Evolutionary conservation across 306 rosid genomes (phyloP), one percentile per base, ranked within the genome.

Genomic region (Sicyos baderoa): DNA sequence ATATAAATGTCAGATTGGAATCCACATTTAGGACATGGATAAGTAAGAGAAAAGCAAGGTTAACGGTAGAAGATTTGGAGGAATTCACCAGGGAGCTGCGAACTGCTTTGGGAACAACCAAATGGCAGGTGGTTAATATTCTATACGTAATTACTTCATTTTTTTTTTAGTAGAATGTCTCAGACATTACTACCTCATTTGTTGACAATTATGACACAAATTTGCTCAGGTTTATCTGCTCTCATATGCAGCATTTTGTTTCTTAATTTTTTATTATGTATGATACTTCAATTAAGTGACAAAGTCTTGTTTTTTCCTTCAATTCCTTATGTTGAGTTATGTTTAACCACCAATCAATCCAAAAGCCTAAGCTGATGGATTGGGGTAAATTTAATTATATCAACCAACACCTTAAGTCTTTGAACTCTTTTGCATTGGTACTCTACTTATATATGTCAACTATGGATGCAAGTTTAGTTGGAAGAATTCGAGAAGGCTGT

Each of bases 101-200:
- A 88, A 90, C 97, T 79, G 87, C 98, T 77, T 76, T 93, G 74
- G 98, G 97, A 54, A 89, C 97, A 21, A 96, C 98, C 9, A 93
- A 93, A 81, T 93, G 98, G 98, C 97, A 93, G 95, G 98, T 93
- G 73, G 25, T 80, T 75, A 16, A 4, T 45, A 27, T 47, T 44
- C 67, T 17, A 14, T 49, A 23, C 47, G 35, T 50, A 50, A 8
- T 45, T 45, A 11, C 15, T 45, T 48, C 58, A 10, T n/a, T 51
- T 51, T 55, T 42, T 54, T 54, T 10, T 15, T 0, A 60, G 67
- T 27, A 32, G 67, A 35, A 40, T 16, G 5, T 60, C 48, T 35
- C 48, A 35, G 67, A 60, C 48, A 3, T 32, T 29, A 4, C 67
- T 6, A 60, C 67, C 67, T 17, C 21, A 7, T 17, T 13, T 65